phyloP scores from a whole-genome alignment of 768 basidiomycete species.

The Lactarius evosmus region DNA sequence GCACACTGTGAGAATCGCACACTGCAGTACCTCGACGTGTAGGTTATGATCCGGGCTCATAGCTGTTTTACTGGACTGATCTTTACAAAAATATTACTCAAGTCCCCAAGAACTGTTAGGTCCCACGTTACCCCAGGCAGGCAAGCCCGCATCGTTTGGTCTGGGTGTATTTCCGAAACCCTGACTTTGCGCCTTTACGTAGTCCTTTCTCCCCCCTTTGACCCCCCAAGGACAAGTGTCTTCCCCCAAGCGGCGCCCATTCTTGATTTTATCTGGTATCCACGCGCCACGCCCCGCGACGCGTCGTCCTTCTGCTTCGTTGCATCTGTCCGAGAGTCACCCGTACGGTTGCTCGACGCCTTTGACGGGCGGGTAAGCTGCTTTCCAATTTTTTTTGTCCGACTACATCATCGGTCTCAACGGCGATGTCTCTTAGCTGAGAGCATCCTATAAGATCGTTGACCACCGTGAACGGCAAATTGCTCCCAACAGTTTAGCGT shows the following conservation, averaged over 20 bases:
- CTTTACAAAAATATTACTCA: not conserved
- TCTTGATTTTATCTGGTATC: constrained; percentile 83
- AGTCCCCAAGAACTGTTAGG: constrained; percentile 12
- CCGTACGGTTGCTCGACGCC: constrained; percentile 83
- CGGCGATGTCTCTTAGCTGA: constrained; percentile 48
- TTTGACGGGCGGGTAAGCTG: constrained; percentile 63
- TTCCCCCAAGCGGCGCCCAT: constrained; percentile 64
- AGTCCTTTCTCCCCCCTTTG: not conserved
- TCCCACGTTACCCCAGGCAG: constrained; percentile 13
- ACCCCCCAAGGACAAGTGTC: constrained; percentile 8
- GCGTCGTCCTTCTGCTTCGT: constrained; percentile 78
- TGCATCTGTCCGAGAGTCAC: constrained; percentile 78
- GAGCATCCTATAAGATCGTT: constrained; percentile 88
- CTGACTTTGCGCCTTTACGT: not conserved
- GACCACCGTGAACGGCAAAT: constrained; percentile 92
- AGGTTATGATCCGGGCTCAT: constrained; percentile 27
- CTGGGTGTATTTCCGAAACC: not conserved
- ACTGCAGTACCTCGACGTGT: constrained; percentile 56
- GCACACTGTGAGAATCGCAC: constrained; percentile 68
- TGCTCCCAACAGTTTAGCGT: constrained; percentile 80
- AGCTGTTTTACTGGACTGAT: not conserved
- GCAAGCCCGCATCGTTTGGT: constrained; percentile 4
- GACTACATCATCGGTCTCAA: not conserved
- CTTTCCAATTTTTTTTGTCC: not conserved
- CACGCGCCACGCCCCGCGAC: constrained; percentile 56